phyloP scores from a whole-genome alignment of 2,329 filamentous ascomycete genomes.

The Aspergillus brunneoviolaceus region DNA sequence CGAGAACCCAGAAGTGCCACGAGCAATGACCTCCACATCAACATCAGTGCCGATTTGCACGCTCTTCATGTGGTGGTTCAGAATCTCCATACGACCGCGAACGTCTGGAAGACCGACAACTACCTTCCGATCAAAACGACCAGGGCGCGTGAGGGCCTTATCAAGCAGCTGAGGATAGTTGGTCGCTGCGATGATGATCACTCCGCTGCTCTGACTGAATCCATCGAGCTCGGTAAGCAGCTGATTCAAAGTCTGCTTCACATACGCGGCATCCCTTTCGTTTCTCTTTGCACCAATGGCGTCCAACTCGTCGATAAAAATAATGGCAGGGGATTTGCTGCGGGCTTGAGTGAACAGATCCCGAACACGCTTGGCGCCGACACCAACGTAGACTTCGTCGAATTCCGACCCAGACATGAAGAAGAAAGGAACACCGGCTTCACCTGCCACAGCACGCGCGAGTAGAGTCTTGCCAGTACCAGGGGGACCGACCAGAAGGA shows the following conservation, averaged over 20 bases:
- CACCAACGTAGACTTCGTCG: constrained; percentile 96
- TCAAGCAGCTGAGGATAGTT: constrained; percentile 95
- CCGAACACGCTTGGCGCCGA: constrained; percentile 92
- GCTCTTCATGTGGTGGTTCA: constrained; percentile 91
- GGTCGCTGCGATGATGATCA: constrained; percentile 93
- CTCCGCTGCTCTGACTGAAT: constrained; percentile 89
- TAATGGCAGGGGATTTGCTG: constrained; percentile 82
- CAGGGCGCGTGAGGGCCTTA: constrained; percentile 89
- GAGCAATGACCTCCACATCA: constrained; percentile 78
- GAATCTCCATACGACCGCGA: constrained; percentile 84
- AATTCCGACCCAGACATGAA: constrained; percentile 99
- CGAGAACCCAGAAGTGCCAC: constrained; percentile 86
- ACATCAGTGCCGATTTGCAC: constrained; percentile 79
- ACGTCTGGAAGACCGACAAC: constrained; percentile 88
- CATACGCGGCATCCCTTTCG: constrained; percentile 87
- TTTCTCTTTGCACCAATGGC: constrained; percentile 94
- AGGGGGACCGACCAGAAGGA: constrained; percentile 89
- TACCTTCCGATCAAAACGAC: constrained; percentile 93
- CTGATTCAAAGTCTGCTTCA: constrained; percentile 97
- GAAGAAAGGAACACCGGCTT: constrained; percentile 97
- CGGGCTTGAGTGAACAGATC: constrained; percentile 86
- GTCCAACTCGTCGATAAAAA: constrained; percentile 93
- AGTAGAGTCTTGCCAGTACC: constrained; percentile 97
- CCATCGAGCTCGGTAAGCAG: constrained; percentile 95
- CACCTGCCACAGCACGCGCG: constrained; percentile 90